Base-by-base conservation (phyloP, 176 grass and related monocot genomes). In the Ensete ventricosum region DNA sequence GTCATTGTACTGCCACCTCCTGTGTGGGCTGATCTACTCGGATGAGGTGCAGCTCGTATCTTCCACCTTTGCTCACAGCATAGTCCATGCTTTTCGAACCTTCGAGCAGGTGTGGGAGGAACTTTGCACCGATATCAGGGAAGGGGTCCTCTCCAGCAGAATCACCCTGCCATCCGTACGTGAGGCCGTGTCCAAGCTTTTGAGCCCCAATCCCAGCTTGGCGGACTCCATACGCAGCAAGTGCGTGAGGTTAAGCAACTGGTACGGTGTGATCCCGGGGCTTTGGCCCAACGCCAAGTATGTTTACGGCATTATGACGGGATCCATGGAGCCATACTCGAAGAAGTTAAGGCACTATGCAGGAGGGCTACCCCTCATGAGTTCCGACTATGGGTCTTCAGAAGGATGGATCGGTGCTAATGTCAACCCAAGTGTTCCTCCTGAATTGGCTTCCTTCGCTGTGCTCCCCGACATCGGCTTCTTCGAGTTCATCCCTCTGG, bases 321-420 rank as follows among this genome's bases (percentile, higher is more conserved):
- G 96, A 62, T 95, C 96, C 11, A 99, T 99, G 96, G 91, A 99
- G 79, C 96, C 96, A 4, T 99, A 99, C 78, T 76, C 92, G 54
- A 95, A 95, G 72, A 99, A 92, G 17, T 43, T 99, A 48, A 81
- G 96, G 29, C 96, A 99, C 81, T 99, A 99, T 69, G 88, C 96
- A 54, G 96, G 91, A 24, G 23, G 88, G 23, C 89, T 99, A 23
- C 88, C 96, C 14, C 81, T 99, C 52, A 84, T 99, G 76, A 88
- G 96, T 74, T 83, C 96, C 1, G 91, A 99, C 75, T 99, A 99
- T 0, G 96, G 96, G 10, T 64, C 91, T 21, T 95, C 96, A 3
- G 96, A 99, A 85, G 91, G 96, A 81, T 99, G 96, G 96, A 78
- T 99, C 50, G 96, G 96, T 19, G 87, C 86, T 70, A 99, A 99